Percentiles rank a stretch among this genome's conserved stretches.
Evolutionary conservation across 345 rosid genomes (phyloP).

Genomic region (Salix udensis): DNA sequence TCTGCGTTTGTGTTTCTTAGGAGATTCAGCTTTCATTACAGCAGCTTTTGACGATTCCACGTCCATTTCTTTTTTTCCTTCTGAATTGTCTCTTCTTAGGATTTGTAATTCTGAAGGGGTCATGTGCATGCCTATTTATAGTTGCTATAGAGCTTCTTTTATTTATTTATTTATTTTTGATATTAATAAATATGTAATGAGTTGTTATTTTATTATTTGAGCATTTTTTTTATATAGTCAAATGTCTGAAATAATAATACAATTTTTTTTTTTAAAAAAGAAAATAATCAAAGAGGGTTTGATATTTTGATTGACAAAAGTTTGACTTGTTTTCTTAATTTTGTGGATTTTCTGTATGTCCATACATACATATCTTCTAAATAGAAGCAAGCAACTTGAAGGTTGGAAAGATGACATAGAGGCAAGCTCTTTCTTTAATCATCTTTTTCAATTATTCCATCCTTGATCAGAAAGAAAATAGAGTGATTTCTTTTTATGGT

Average conservation of each 20-base stretch:
- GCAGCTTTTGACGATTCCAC: neutral
- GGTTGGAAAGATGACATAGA: too few species aligned
- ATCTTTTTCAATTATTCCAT: too few species aligned
- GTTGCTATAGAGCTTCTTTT: neutral
- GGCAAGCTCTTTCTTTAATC: too few species aligned
- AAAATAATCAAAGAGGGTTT: neutral
- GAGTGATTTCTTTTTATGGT: too few species aligned
- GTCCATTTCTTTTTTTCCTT: neutral
- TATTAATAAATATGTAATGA: too few species aligned
- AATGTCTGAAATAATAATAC: neutral
- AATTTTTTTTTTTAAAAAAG: too few species aligned
- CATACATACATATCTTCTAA: neutral
- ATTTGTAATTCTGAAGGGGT: neutral
- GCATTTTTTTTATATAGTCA: neutral
- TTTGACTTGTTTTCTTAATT: neutral
- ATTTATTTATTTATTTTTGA: too few species aligned
- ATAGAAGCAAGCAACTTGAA: too few species aligned
- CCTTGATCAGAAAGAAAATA: too few species aligned
- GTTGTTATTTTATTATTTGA: too few species aligned
- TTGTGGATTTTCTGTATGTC: neutral
- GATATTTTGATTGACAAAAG: neutral
- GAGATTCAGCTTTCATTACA: neutral
- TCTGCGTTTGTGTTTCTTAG: slow-evolving; percentile 24
- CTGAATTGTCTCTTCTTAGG: neutral
- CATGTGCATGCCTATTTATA: neutral